A percentile compares a stretch with the other conserved stretches of the same genome.
phyloP scores from a whole-genome alignment of 768 basidiomycete species.

The Leccinum fibrillosum region DNA sequence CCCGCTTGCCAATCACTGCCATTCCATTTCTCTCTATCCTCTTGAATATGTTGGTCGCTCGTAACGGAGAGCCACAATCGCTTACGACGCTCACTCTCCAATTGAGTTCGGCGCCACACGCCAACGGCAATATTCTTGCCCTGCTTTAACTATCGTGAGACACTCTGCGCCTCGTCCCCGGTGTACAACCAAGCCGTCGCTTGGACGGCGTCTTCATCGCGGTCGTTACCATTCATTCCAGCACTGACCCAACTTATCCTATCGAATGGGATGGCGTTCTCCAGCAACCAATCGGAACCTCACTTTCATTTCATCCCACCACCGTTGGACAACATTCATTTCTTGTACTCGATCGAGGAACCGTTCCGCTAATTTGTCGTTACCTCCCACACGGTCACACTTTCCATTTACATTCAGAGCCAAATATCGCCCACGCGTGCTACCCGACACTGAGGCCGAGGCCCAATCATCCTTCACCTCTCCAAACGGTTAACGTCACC shows the following conservation, averaged over 20 bases:
- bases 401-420: conserved; percentile 3
- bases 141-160: conserved; percentile 7
- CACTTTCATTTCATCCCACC: conserved; percentile 4
- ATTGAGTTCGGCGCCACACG: conserved; percentile 4
- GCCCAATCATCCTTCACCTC: not conserved
- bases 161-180: not conserved
- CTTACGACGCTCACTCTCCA: not conserved
- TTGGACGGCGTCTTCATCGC: not conserved
- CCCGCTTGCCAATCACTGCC: not conserved
- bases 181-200: not conserved
- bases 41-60: not conserved
- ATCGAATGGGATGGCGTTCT: not conserved
- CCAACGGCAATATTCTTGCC: conserved; percentile 6
- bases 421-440: not conserved
- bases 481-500: conserved; percentile 7
- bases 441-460: not conserved
- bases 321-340: not conserved
- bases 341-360: not conserved
- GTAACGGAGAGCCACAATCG: not conserved
- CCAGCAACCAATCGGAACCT: not conserved
- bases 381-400: not conserved
- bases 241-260: not conserved
- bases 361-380: not conserved
- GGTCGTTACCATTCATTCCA: conserved; percentile 5
- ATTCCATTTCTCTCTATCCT: conserved; percentile 9